phyloP scores from a whole-genome alignment of 495 filamentous ascomycete species.

The Echria macrotheca region DNA sequence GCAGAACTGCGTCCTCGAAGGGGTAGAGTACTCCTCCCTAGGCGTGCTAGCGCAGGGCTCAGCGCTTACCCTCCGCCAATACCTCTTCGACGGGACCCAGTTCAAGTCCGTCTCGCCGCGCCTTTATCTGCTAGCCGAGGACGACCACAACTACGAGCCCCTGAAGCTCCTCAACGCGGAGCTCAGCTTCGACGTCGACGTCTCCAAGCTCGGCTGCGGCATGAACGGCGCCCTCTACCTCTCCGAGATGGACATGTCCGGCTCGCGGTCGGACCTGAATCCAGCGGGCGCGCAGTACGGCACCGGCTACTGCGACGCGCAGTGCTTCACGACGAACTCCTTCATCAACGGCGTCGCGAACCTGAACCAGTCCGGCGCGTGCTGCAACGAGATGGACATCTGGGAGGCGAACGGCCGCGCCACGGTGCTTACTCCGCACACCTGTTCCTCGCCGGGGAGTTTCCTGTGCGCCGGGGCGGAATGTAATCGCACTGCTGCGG shows the following conservation, averaged over 20 bases:
- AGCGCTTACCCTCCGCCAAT: conserved; percentile 41
- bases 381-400: conserved; percentile 61
- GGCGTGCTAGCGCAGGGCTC: conserved; percentile 42
- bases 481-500: conserved; percentile 30
- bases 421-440: conserved; percentile 53
- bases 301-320: conserved; percentile 66
- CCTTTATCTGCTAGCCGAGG: conserved; percentile 54
- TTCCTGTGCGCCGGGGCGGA: conserved; percentile 47
- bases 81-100: conserved; percentile 27
- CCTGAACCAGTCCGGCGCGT: conserved; percentile 41
- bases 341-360: conserved; percentile 58
- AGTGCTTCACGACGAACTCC: conserved; percentile 47
- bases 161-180: conserved; percentile 55
- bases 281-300: conserved; percentile 59
- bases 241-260: conserved; percentile 54
- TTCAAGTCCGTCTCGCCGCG: conserved; percentile 43
- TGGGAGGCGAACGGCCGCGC: conserved; percentile 58
- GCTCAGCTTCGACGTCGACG: conserved; percentile 59
- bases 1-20: conserved; percentile 45
- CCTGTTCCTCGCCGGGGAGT: conserved; percentile 42
- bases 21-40: conserved; percentile 37
- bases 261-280: conserved; percentile 51
- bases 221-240: conserved; percentile 67
- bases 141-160: conserved; percentile 53
- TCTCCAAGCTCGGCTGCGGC: conserved; percentile 55